Conservation (phyloP, 1,284 basidiomycete species). For the Taiwanofungus camphoratus region DNA sequence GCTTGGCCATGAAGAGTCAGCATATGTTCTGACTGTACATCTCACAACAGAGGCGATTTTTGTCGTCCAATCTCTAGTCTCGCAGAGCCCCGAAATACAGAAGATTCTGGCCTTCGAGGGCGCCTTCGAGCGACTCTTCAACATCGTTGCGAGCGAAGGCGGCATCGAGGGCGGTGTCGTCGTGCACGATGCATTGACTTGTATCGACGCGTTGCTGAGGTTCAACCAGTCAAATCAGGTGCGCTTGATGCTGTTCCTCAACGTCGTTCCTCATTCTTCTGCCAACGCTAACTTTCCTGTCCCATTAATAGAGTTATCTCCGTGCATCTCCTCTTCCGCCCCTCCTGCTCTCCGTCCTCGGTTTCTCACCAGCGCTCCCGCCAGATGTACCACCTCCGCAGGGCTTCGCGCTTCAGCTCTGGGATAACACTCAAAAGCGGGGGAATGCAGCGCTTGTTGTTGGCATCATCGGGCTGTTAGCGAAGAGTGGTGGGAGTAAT, state of each 20-base stretch:
- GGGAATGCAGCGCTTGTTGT: conserved; percentile 68
- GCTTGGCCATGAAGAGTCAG: too few relatives aligned
- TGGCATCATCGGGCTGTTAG: conserved; percentile 72
- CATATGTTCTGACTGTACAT: background rate
- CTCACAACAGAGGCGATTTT: conserved; percentile 69
- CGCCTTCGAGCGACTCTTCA: conserved; percentile 93
- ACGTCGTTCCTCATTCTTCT: background rate
- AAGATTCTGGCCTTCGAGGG: conserved; percentile 98
- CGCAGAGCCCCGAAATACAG: conserved; percentile 90
- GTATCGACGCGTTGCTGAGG: conserved; percentile 79
- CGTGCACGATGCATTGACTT: conserved; percentile 81
- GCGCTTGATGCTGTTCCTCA: conserved; percentile 18
- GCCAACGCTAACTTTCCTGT: conserved; percentile 2
- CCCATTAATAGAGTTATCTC: conserved; percentile 80
- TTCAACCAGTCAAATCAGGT: conserved; percentile 97
- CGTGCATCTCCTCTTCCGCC: conserved; percentile 87
- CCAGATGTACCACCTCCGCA: conserved; percentile 72
- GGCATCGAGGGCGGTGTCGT: conserved; percentile 90
- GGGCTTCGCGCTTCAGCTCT: conserved; percentile 93
- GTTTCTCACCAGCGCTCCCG: conserved; percentile 73
- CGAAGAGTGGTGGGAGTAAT: conserved; percentile 66
- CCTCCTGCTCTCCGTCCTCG: conserved; percentile 86
- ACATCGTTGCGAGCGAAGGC: conserved; percentile 82
- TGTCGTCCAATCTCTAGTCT: conserved; percentile 77
- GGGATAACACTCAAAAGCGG: conserved; percentile 81